phyloP scores from a whole-genome alignment of 78 protist species.

The Dictyostelium intermedium region DNA sequence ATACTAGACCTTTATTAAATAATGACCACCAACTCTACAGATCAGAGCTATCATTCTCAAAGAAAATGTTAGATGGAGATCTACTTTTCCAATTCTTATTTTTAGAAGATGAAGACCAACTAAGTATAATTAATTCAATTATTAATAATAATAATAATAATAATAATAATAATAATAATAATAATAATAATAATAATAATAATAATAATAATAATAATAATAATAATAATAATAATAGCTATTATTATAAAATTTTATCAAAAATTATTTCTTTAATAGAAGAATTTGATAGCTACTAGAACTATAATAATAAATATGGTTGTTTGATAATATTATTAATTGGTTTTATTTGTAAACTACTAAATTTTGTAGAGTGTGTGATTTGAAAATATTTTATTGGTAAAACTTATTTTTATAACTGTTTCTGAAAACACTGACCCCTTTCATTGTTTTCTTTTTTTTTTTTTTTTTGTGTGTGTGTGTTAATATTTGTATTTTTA shows the following conservation, averaged over 20 bases:
- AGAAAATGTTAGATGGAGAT: slow-evolving; percentile 52
- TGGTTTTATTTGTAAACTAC: too few relatives aligned
- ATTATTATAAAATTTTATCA: neutral
- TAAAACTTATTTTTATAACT: too few relatives aligned
- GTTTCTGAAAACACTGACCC: too few relatives aligned
- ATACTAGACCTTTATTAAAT: neutral
- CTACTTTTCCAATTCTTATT: slow-evolving; percentile 31
- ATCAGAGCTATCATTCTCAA: neutral
- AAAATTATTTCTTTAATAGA: neutral
- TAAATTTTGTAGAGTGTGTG: neutral
- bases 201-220: neutral
- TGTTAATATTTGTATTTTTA: too few relatives aligned
- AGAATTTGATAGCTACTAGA: neutral
- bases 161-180: neutral
- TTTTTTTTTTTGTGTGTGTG: too few relatives aligned
- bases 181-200: neutral
- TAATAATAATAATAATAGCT: neutral
- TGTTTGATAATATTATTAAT: neutral
- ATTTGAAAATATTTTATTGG: too few relatives aligned
- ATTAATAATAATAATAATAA: neutral
- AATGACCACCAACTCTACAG: slow-evolving; percentile 29
- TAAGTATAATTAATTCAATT: neutral
- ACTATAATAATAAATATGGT: slow-evolving; percentile 79
- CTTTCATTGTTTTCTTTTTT: too few relatives aligned
- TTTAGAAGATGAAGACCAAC: neutral